Conservation (phyloP, 257 asterid species). For the Mitragyna speciosa region DNA sequence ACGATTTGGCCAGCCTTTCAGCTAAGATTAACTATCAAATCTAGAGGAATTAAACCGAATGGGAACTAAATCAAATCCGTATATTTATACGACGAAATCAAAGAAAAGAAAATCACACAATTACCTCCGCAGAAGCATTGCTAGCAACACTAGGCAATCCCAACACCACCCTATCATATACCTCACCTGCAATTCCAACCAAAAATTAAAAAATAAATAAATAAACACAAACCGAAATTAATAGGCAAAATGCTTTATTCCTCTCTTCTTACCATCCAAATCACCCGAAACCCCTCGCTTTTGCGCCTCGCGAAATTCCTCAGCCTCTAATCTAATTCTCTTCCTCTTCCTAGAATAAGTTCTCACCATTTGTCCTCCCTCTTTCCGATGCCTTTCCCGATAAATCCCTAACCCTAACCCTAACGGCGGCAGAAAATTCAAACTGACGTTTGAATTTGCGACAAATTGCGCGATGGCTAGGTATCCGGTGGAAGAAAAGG, state of each 20-base stretch:
- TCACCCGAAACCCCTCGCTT: slow-evolving; percentile 26
- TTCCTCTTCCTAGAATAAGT: slow-evolving; percentile 55
- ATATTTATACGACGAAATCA: neutral
- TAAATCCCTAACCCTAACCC: slow-evolving; percentile 18
- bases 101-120: neutral
- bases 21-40: neutral
- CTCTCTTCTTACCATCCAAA: slow-evolving; percentile 29
- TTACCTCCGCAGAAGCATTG: slow-evolving; percentile 43
- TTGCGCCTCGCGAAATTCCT: slow-evolving; percentile 20
- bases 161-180: slow-evolving; percentile 18
- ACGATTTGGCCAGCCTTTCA: neutral
- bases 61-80: too few relatives aligned
- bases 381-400: slow-evolving; percentile 9
- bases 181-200: slow-evolving; percentile 36
- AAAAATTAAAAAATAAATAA: slow-evolving; percentile 7
- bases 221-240: neutral
- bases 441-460: slow-evolving; percentile 22
- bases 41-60: neutral
- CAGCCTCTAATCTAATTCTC: slow-evolving; percentile 36
- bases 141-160: slow-evolving; percentile 21
- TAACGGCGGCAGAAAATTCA: slow-evolving; percentile 20
- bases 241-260: neutral
- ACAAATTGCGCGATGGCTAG: slow-evolving; percentile 35
- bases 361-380: slow-evolving; percentile 21
- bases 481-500: slow-evolving; percentile 52